A percentile compares a stretch with the other conserved stretches of the same genome.
These are phyloP conservation scores for Eutreptiella sp. DNA, from an alignment of 208 protist genomes.

Conservation along the genomic window DNA sequence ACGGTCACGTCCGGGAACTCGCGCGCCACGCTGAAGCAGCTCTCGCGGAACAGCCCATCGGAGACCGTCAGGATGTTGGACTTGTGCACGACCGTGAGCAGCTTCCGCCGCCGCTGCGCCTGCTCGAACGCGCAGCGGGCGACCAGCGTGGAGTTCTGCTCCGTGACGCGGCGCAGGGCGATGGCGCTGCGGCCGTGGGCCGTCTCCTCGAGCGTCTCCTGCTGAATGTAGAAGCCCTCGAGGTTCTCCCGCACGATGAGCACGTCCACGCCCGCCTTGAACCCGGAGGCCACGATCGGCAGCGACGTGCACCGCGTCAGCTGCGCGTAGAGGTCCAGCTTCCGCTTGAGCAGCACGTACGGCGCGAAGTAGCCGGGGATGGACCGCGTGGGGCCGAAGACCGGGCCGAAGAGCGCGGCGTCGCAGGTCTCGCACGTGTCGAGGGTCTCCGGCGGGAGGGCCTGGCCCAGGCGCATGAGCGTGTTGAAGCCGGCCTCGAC, in stretches of 20 bases:
- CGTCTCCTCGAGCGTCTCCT: constrained; percentile 22
- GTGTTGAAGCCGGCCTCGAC: constrained; percentile 1
- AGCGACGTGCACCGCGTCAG: constrained; percentile 14
- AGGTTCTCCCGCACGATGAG: constrained; percentile 62
- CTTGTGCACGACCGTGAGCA: constrained; percentile 40
- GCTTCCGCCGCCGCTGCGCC: constrained; percentile 30
- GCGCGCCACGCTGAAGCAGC: constrained; percentile 38
- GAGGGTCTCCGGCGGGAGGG: constrained; percentile 3
- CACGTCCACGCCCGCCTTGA: constrained; percentile 47
- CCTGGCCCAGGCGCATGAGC: background rate
- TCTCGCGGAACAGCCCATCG: constrained; percentile 49
- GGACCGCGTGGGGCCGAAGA: background rate
- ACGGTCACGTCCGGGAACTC: constrained; percentile 44
- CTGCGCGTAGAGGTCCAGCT: constrained; percentile 35
- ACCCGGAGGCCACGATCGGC: background rate
- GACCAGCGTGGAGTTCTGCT: constrained; percentile 41
- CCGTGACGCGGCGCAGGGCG: constrained; percentile 46
- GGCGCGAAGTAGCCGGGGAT: constrained; percentile 9
- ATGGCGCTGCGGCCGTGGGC: background rate
- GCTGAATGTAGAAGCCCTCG: constrained; percentile 55
- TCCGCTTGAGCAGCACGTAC: constrained; percentile 13
- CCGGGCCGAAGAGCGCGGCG: constrained; percentile 8
- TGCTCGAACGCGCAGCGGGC: constrained; percentile 53
- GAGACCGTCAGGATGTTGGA: constrained; percentile 36
- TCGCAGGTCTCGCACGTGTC: constrained; percentile 6